A percentile compares a stretch with the other conserved stretches of the same genome.
Conservation (phyloP, 257 asterid genomes). For the Penstemon newberryi region DNA sequence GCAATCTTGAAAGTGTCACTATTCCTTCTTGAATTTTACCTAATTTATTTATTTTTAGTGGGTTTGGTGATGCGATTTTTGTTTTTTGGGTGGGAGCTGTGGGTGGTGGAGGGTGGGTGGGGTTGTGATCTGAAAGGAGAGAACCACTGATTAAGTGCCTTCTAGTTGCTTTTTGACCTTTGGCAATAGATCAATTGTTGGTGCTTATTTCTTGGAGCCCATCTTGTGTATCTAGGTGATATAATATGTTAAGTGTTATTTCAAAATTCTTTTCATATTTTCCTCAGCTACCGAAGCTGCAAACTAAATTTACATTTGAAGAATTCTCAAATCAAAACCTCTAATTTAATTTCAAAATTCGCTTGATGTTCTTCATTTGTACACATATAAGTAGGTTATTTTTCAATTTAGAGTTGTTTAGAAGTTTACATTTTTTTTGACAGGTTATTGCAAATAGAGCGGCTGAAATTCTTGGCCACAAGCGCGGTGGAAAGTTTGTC, state of each 20-base stretch:
- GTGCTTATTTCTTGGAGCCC: conserved; percentile 11
- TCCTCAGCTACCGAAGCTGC: not conserved
- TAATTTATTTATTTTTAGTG: not conserved
- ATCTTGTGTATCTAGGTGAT: not conserved
- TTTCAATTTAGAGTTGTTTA: conserved; percentile 3
- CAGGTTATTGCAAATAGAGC: conserved; percentile 99
- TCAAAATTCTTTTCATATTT: conserved; percentile 3
- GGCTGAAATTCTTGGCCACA: conserved; percentile 91
- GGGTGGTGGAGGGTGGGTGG: not conserved
- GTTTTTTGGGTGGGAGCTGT: not conserved
- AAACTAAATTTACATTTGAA: not conserved
- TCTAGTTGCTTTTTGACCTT: conserved; percentile 4
- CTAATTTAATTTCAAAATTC: too few species aligned
- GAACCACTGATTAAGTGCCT: not conserved
- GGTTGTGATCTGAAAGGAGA: not conserved
- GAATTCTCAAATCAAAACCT: not conserved
- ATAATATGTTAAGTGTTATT: not conserved
- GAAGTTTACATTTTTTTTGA: conserved; percentile 19
- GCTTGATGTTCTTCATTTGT: not conserved
- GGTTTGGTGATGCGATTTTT: not conserved
- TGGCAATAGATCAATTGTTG: not conserved
- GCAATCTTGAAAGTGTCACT: conserved; percentile 10
- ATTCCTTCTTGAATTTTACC: not conserved
- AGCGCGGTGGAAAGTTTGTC: conserved; percentile 83
- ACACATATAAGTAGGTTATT: conserved; percentile 5